phyloP scores from a whole-genome alignment of 371 early-diverging fungal species.

The Paramicrosporidium saccamoebae region DNA sequence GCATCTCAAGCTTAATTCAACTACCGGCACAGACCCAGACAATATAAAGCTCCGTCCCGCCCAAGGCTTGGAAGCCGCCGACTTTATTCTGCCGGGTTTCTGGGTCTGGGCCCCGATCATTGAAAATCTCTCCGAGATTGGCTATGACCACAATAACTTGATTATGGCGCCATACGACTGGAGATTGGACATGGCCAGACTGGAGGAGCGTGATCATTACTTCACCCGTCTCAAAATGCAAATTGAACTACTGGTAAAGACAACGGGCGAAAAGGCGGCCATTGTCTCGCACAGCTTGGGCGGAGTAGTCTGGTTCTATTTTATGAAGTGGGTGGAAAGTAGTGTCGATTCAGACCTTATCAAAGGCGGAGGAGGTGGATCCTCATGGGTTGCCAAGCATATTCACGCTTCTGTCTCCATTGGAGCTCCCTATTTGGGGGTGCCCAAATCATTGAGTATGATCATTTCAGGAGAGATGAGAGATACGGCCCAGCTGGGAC shows the following conservation, averaged over 20 bases:
- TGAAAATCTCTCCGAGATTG: conserved; percentile 49
- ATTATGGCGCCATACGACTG: conserved; percentile 70
- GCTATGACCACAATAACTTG: conserved; percentile 62
- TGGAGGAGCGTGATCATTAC: conserved; percentile 51
- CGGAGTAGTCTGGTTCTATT: conserved; percentile 30
- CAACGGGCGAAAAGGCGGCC: conserved; percentile 18
- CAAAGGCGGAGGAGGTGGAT: conserved; percentile 32
- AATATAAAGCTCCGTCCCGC: conserved; percentile 51
- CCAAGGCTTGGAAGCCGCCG: conserved; percentile 65
- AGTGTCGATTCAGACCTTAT: too few relatives aligned
- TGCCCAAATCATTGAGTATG: conserved; percentile 42
- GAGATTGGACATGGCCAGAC: conserved; percentile 43
- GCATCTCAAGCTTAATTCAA: conserved; percentile 39
- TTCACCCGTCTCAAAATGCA: conserved; percentile 36
- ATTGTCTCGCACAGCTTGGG: conserved; percentile 35
- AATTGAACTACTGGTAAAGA: conserved; percentile 21
- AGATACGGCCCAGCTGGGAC: conserved; percentile 48
- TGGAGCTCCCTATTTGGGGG: conserved; percentile 59
- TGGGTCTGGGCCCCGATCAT: conserved; percentile 73
- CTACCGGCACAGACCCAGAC: conserved; percentile 56
- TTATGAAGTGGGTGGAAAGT: conserved; percentile 65
- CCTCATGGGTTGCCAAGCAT: conserved; percentile 39
- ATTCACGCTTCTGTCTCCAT: conserved; percentile 51
- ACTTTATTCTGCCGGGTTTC: conserved; percentile 69
- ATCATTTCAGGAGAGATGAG: conserved; percentile 46